Percentiles rank a stretch among this genome's conserved stretches.
These are phyloP conservation scores for Thelonectria olida DNA, from an alignment of 2,329 filamentous ascomycete species.

Conservation along the genomic window DNA sequence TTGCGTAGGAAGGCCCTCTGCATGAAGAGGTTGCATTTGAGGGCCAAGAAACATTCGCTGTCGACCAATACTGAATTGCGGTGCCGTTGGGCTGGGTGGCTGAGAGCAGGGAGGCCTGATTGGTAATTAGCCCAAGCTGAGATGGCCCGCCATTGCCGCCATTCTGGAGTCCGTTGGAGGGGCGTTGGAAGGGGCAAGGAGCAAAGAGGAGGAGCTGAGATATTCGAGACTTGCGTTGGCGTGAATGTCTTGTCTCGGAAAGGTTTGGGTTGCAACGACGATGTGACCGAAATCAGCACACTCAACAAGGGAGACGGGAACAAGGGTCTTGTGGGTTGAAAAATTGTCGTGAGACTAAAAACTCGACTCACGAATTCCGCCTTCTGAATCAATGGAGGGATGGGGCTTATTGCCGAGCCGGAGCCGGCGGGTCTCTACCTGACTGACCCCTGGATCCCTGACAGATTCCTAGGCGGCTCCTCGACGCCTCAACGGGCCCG, in stretches of 20 bases:
- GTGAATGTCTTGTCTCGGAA: constrained; percentile 1
- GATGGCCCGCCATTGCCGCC: constrained; percentile 2
- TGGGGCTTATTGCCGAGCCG: neutral
- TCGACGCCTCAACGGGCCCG: neutral
- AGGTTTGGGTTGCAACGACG: neutral
- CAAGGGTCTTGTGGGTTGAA: neutral
- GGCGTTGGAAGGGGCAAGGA: neutral
- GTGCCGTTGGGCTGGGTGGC: neutral
- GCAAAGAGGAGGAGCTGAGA: constrained; percentile 8
- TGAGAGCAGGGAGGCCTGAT: neutral
- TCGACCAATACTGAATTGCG: neutral
- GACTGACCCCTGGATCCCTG: neutral
- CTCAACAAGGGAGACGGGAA: neutral
- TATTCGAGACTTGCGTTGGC: constrained; percentile 3
- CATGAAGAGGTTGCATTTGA: neutral
- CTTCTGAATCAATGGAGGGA: neutral
- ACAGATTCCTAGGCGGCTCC: neutral
- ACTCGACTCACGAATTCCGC: neutral
- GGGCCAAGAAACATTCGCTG: neutral
- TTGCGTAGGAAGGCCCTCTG: neutral
- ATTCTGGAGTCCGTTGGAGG: neutral
- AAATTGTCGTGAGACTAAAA: neutral
- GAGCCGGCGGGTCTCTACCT: neutral
- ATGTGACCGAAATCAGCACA: neutral
- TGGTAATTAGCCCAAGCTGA: neutral